Percentiles rank a stretch among this genome's conserved stretches.
These are phyloP conservation scores for Pulveroboletus sp. DNA, from an alignment of 768 basidiomycete genomes.

Conservation along the genomic window DNA sequence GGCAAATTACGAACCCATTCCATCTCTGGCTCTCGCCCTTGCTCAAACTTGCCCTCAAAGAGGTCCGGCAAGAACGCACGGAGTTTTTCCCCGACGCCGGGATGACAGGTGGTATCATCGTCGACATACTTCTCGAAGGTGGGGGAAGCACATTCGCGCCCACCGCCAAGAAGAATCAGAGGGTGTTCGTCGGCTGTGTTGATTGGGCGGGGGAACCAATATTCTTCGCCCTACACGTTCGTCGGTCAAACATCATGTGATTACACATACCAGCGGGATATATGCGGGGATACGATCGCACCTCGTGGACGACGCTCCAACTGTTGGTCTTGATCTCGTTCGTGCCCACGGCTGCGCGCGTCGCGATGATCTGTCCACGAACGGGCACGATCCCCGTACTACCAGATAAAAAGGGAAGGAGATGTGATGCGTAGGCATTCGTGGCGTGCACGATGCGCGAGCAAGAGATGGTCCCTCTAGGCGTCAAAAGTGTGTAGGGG, in stretches of 20 bases:
- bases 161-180: no score
- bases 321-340: slow-evolving; percentile 40
- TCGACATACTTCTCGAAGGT: slow-evolving; percentile 47
- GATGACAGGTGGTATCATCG: slow-evolving; percentile 56
- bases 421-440: slow-evolving; percentile 75
- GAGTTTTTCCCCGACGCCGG: slow-evolving; percentile 41
- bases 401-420: slow-evolving; percentile 66
- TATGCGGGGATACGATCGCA: not conserved
- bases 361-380: slow-evolving; percentile 62
- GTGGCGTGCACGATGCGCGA: slow-evolving; percentile 78
- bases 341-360: slow-evolving; percentile 38
- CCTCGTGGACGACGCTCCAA: slow-evolving; percentile 46
- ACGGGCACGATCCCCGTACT: slow-evolving; percentile 57
- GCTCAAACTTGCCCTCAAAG: slow-evolving; percentile 54
- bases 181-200: no score
- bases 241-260: not conserved
- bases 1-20: slow-evolving; percentile 64
- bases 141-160: no score
- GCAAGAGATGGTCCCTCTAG: slow-evolving; percentile 60
- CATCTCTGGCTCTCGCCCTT: slow-evolving; percentile 55
- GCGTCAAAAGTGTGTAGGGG: slow-evolving; percentile 38
- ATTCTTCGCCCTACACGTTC: no score
- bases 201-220: no score
- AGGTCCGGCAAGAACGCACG: slow-evolving; percentile 56
- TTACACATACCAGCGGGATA: no score